Evolutionary conservation across 148 eudicot genomes (phyloP), one percentile per base, ranked within the genome.

Genomic region (Polygonum aviculare): DNA sequence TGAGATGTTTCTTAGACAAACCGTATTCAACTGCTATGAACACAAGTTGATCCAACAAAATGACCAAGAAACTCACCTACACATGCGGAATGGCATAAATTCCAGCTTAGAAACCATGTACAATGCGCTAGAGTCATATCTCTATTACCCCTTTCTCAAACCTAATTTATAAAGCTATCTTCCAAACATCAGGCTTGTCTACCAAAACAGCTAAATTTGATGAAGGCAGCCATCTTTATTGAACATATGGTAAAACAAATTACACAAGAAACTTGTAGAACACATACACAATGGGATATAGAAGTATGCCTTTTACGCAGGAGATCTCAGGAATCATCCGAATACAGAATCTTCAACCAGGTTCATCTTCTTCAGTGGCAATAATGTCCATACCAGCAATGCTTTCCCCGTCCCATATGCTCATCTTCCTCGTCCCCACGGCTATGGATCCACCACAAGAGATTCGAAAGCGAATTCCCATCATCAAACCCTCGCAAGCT

Each of bases 401-500:
- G 77, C 44, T 83, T 81, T 48, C 83, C 81, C 22, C 82, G 63
- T 75, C 76, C 82, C 65, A 77, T 18, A 49, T 7, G 75, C 80
- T 75, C 69, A 19, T 73, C 79, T 77, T 80, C 90, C 50, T 77
- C 84, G 63, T 87, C 92, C 78, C 88, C 78, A 3, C 98, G 83
- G 74, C 93, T 91, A 55, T 91, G 87, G 77, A 91, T 78, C 98
- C 98, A 93, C 98, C 98, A 93, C 4, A 93, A 76, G 39, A 91
- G 90, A 80, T 93, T 93, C 2, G 96, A 84, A 11, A 86, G 83
- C 2, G 98, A 88, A 77, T 87, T 88, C 8, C 98, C 98, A 79
- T 93, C 98, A 80, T 93, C 98, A 55, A 74, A 79, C 22, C 91
- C 97, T 3, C 79, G 82, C 85, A 93, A 79, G 12, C 54, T 88